Conservation (phyloP, 2,329 filamentous ascomycete genomes). For the Pseudocercospora cruenta region DNA sequence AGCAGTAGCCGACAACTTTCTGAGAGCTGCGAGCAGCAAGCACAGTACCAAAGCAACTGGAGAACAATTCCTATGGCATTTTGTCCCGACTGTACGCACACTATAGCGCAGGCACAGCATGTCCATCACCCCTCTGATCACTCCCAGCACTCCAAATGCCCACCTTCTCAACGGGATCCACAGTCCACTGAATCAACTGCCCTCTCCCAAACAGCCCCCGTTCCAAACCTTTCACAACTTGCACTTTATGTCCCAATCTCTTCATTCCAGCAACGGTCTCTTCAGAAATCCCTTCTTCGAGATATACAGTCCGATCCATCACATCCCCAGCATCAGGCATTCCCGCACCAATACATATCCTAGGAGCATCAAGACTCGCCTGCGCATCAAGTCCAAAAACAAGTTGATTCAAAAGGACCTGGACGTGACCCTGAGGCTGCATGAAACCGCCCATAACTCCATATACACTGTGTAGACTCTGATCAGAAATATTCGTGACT, state of each 20-base stretch:
- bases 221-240: conserved; percentile 66
- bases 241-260: conserved; percentile 72
- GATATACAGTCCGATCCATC: conserved; percentile 67
- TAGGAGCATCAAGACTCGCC: conserved; percentile 83
- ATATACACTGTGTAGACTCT: conserved; percentile 79
- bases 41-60: neutral
- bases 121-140: conserved; percentile 83
- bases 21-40: neutral
- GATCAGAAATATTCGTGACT: conserved; percentile 75
- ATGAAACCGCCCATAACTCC: conserved; percentile 99
- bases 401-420: conserved; percentile 87
- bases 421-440: conserved; percentile 95
- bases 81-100: neutral
- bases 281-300: conserved; percentile 80
- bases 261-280: conserved; percentile 69
- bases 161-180: conserved; percentile 67
- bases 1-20: neutral
- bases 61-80: too few relatives aligned
- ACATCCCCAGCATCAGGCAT: conserved; percentile 65
- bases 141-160: conserved; percentile 86
- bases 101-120: conserved; percentile 52
- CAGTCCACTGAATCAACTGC: conserved; percentile 78
- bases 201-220: conserved; percentile 80
- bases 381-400: conserved; percentile 82
- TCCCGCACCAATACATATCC: conserved; percentile 82